phyloP scores from a whole-genome alignment of 2,329 filamentous ascomycete species.

The Ceratocystis huliohia region DNA sequence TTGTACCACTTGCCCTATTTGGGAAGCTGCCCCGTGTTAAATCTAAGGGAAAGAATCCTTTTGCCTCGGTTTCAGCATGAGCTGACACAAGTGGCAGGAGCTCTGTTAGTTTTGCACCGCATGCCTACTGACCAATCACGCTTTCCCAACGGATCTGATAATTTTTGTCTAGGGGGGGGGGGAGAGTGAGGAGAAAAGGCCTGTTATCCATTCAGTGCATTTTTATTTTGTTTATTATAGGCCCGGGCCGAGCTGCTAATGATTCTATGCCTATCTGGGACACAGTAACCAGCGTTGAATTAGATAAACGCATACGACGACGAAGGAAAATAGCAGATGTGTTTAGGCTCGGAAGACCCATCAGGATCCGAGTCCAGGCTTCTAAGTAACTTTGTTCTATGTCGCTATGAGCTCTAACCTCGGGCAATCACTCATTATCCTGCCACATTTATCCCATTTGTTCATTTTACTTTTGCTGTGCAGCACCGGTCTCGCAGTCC shows the following conservation, averaged over 20 bases:
- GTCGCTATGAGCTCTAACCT: background rate
- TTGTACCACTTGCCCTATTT: background rate
- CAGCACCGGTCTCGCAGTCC: background rate
- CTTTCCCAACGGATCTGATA: background rate
- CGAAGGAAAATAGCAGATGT: no score
- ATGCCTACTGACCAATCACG: background rate
- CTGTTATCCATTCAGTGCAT: background rate
- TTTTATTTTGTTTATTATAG: background rate
- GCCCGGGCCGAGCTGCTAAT: background rate
- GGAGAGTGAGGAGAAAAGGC: background rate
- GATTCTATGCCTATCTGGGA: no score
- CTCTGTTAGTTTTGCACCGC: background rate
- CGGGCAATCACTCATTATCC: no score
- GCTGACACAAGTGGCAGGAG: background rate
- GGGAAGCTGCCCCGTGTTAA: background rate
- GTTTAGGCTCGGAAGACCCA: no score
- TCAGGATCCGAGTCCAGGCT: no score
- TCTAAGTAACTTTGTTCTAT: background rate
- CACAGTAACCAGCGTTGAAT: no score
- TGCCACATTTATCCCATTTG: background rate
- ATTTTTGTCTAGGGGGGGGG: background rate
- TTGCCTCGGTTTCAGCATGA: background rate
- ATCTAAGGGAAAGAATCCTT: background rate
- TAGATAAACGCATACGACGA: no score
- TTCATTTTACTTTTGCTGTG: background rate